These are phyloP conservation scores for Cucurbita pepo DNA, from an alignment of 306 rosid species.

Conservation along the genomic window DNA sequence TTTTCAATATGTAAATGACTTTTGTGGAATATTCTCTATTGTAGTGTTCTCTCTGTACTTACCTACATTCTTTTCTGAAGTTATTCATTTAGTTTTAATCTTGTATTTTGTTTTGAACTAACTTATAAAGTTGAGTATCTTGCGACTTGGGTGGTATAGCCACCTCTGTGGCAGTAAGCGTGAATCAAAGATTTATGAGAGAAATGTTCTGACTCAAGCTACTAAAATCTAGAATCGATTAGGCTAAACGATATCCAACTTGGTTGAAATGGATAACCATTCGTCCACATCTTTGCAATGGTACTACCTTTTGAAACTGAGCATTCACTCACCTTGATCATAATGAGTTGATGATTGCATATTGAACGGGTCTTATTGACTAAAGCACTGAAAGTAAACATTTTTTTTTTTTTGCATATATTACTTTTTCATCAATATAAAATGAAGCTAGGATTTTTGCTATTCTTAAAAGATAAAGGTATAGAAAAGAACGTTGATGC, in stretches of 20 bases:
- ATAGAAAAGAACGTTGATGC: neutral
- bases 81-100: too few species aligned
- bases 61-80: too few species aligned
- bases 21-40: neutral
- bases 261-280: neutral
- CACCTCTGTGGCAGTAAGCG: neutral
- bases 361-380: neutral
- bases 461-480: neutral
- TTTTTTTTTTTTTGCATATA: neutral
- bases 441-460: neutral
- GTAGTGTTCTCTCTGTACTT: neutral
- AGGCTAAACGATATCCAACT: neutral
- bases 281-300: neutral
- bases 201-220: neutral
- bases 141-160: neutral
- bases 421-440: neutral
- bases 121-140: neutral
- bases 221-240: neutral
- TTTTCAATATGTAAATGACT: neutral
- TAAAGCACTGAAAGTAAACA: neutral
- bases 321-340: neutral
- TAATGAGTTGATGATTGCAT: neutral
- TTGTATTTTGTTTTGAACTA: neutral
- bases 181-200: neutral
- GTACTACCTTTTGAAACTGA: neutral